Evolutionary conservation across 2,329 filamentous ascomycete genomes (phyloP), one percentile per base, ranked within the genome.

Genomic region (Neopestalotiopsis clavispora): DNA sequence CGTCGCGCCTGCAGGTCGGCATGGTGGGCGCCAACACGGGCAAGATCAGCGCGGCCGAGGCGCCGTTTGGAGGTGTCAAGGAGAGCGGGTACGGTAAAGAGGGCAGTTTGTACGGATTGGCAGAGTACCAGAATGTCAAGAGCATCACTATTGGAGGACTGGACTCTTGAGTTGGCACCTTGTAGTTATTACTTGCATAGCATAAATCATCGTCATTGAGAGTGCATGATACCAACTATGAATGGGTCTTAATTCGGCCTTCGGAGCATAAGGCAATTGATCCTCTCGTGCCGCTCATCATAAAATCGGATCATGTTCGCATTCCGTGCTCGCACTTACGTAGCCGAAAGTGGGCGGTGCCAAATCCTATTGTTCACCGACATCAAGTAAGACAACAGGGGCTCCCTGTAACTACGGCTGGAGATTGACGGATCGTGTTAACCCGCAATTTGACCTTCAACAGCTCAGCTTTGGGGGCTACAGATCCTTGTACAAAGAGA

Each of bases 11-110:
- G 56, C 92, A 97, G 78, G 92, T 95, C 1, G 94, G 94, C 67
- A 97, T 97, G 94, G 89, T 97, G 1, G 93, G 93, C 67, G 89
- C 94, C 69, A 95, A 95, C 80, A 94, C 92, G 0, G 93, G 93
- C 1, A 70, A 91, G 65, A 87, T 90, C 71, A 88, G 86, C 3
- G 88, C 89, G 69, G 81, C 84, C 7, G 86, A 86, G 0, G 78
- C 86, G 66, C 88, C 88, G 0, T 96, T 96, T 76, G 93, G 93
- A 14, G 93, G 93, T 72, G 91, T 96, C 59, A 96, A 96, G 82
- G 86, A 94, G 82, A 93, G 90, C 74, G 93, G 93, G 1, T 94
- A 94, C 74, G 93, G 93, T 1, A 85, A 92, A 59, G 93, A 96
- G 79, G 93, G 93, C 7, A 92, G 91, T 71, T 87, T 89, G 78